Conservation (phyloP, 768 basidiomycete species). For the Tricholoma bakamatsutake region DNA sequence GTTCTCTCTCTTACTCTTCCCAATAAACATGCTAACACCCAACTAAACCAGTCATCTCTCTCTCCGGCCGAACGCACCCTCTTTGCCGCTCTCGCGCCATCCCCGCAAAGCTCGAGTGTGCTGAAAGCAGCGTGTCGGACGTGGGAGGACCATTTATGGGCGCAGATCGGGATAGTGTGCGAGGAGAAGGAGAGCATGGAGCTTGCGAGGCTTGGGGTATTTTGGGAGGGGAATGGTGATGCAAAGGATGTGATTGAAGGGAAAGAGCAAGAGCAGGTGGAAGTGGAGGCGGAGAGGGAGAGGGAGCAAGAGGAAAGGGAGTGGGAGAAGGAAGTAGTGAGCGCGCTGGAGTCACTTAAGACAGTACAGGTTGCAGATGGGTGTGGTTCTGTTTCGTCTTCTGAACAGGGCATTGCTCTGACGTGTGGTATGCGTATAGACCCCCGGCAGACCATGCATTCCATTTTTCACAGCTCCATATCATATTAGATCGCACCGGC, state of each 20-base stretch:
- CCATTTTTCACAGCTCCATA: constrained; percentile 74
- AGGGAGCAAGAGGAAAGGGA: constrained; percentile 45
- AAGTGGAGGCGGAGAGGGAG: constrained; percentile 13
- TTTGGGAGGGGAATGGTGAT: constrained; percentile 63
- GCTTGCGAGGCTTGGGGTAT: constrained; percentile 63
- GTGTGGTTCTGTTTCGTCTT: constrained; percentile 27
- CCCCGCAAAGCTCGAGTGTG: constrained; percentile 53
- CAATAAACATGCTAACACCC: background rate
- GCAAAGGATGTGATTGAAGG: constrained; percentile 38
- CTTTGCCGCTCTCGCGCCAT: constrained; percentile 81
- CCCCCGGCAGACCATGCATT: constrained; percentile 68
- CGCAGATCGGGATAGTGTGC: constrained; percentile 72
- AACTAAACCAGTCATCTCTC: background rate
- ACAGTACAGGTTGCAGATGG: constrained; percentile 59
- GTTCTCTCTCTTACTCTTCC: constrained; percentile 19
- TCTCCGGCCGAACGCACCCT: constrained; percentile 53
- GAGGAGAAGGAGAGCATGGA: constrained; percentile 75
- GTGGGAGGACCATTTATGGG: constrained; percentile 98
- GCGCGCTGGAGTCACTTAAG: constrained; percentile 49
- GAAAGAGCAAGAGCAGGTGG: constrained; percentile 50
- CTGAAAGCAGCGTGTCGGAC: constrained; percentile 74
- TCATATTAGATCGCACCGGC: constrained; percentile 68
- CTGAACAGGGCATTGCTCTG: background rate
- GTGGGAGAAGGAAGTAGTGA: constrained; percentile 60
- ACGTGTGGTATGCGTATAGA: constrained; percentile 25